Evolutionary conservation across 352 stramenopile genomes (phyloP).

Genomic region (Phytophthora sp.): DNA sequence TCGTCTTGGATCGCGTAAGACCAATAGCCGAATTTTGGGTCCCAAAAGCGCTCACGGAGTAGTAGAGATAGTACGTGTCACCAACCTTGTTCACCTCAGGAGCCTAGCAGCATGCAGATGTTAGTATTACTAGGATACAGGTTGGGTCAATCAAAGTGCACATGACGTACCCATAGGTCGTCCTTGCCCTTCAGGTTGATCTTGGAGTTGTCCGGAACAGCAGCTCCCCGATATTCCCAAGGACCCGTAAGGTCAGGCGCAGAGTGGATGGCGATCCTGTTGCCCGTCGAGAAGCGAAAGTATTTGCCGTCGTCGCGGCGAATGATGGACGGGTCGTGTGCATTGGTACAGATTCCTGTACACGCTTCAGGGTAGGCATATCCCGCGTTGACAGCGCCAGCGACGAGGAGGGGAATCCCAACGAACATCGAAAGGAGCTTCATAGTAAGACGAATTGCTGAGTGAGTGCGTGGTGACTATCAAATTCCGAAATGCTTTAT

Average conservation of each 20-base stretch:
- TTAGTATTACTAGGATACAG: neutral
- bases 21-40: conserved; percentile 54
- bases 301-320: conserved; percentile 53
- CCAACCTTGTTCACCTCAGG: conserved; percentile 55
- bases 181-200: conserved; percentile 50
- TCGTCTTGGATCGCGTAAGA: conserved; percentile 48
- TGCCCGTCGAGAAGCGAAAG: conserved; percentile 61
- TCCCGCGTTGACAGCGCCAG: too few relatives aligned
- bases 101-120: conserved; percentile 27
- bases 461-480: conserved; percentile 1
- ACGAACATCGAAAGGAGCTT: too few relatives aligned
- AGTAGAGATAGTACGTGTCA: conserved; percentile 64
- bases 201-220: conserved; percentile 41
- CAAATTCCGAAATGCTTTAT: conserved; percentile 11
- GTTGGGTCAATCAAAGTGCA: neutral
- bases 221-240: conserved; percentile 49
- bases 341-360: conserved; percentile 39
- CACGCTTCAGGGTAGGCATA: conserved; percentile 30
- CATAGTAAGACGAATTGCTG: too few relatives aligned
- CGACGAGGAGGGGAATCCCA: too few relatives aligned
- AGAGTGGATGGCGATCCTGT: conserved; percentile 52
- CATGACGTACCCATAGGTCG: conserved; percentile 43
- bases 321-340: conserved; percentile 59
- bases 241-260: conserved; percentile 42
- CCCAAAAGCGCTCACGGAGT: conserved; percentile 59